phyloP scores from a whole-genome alignment of 768 basidiomycete species.

The Clathrus columnatus region DNA sequence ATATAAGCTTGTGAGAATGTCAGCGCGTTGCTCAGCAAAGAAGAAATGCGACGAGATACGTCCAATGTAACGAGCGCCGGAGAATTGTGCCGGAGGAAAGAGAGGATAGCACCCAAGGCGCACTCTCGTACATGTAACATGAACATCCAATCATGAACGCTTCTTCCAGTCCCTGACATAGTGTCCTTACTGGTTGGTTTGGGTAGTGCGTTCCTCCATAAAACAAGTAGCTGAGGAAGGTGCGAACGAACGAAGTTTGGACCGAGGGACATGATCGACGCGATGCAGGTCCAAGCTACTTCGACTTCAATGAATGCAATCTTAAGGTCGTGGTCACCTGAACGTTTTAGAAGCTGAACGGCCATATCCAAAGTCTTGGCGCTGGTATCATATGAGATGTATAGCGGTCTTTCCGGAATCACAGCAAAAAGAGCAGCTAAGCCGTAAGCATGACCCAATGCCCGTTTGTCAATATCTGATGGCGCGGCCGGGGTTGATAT shows the following conservation, averaged over 20 bases:
- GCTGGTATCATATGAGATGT: conserved; percentile 89
- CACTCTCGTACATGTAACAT: conserved; percentile 85
- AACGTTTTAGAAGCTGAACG: conserved; percentile 79
- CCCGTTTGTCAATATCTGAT: conserved; percentile 58
- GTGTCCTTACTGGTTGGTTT: conserved; percentile 90
- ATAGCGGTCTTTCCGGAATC: conserved; percentile 80
- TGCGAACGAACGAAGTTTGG: conserved; percentile 91
- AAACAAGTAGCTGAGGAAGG: conserved; percentile 84
- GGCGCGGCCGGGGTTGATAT: conserved; percentile 65
- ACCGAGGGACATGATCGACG: conserved; percentile 84
- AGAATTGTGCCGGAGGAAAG: conserved; percentile 77
- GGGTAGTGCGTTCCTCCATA: conserved; percentile 96
- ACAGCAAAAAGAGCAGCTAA: conserved; percentile 81
- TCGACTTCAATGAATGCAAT: conserved; percentile 80
- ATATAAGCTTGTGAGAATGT: conserved; percentile 81
- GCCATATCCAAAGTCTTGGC: conserved; percentile 89
- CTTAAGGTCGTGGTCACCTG: conserved; percentile 83
- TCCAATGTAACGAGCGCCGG: conserved; percentile 77
- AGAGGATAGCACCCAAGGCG: conserved; percentile 80
- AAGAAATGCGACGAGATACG: conserved; percentile 80
- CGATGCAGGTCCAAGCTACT: conserved; percentile 89
- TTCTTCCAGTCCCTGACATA: conserved; percentile 46
- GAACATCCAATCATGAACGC: conserved; percentile 80
- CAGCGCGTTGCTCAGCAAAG: conserved; percentile 83
- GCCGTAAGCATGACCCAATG: conserved; percentile 85